phyloP scores from a whole-genome alignment of 257 asterid genomes.

The Ophiorrhiza pumila region DNA sequence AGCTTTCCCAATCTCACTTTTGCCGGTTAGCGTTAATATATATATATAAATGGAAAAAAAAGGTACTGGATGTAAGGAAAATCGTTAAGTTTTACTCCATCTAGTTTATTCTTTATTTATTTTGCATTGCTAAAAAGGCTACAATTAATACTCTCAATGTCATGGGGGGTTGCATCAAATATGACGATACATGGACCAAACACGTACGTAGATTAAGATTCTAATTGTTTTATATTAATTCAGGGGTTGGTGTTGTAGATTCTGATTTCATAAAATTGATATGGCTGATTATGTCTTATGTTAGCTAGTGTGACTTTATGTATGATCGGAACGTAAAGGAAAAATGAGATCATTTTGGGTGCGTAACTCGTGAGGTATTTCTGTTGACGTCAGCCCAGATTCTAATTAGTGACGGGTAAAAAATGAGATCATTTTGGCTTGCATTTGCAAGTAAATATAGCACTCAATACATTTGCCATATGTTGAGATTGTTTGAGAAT shows the following conservation, averaged over 20 bases:
- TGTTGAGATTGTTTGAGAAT: no score
- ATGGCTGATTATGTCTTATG: not conserved
- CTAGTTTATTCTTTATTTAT: not conserved
- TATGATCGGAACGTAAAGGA: not conserved
- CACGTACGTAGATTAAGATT: conserved; percentile 13
- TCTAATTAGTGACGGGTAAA: no score
- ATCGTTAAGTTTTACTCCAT: not conserved
- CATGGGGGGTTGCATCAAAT: not conserved
- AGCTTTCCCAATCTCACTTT: no score
- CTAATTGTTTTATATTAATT: conserved; percentile 2
- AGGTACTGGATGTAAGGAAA: not conserved
- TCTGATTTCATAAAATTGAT: not conserved
- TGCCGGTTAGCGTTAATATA: no score
- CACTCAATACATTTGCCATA: no score
- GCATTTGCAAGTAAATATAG: no score
- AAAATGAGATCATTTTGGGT: conserved; percentile 2
- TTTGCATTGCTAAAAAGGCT: not conserved
- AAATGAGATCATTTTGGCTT: no score
- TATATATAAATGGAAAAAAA: not conserved
- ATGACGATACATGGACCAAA: not conserved
- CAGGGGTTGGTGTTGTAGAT: conserved; percentile 2
- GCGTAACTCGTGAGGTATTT: no score
- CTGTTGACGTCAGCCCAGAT: no score
- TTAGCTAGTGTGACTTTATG: not conserved
- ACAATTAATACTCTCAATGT: not conserved